A percentile compares a stretch with the other conserved stretches of the same genome.
Conservation (phyloP, 768 basidiomycete genomes). For the Mrakia frigida region DNA sequence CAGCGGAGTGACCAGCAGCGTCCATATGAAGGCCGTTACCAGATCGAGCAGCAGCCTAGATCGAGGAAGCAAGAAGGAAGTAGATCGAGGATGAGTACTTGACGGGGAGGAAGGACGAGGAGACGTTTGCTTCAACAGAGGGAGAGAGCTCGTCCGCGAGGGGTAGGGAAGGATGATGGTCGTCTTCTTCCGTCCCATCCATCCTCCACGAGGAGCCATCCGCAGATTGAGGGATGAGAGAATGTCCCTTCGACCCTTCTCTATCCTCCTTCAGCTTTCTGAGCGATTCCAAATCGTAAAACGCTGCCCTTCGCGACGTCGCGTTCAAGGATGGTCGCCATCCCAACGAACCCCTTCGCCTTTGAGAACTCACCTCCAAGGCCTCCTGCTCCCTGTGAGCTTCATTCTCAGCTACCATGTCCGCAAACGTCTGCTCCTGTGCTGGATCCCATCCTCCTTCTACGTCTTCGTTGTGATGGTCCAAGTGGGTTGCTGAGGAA, state of each 20-base stretch:
- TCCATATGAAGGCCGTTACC: background rate
- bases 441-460: background rate
- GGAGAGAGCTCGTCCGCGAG: background rate
- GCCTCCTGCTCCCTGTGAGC: background rate
- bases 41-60: background rate
- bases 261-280: background rate
- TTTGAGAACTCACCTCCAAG: background rate
- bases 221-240: background rate
- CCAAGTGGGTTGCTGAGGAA: background rate
- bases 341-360: background rate
- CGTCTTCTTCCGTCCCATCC: background rate
- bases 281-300: background rate
- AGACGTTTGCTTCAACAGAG: background rate
- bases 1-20: background rate
- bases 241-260: background rate
- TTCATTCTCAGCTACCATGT: background rate
- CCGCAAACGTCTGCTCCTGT: background rate
- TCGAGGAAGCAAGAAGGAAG: background rate
- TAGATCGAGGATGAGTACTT: background rate
- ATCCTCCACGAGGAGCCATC: background rate
- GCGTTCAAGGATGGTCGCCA: background rate
- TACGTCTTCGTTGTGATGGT: background rate
- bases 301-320: background rate
- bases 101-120: background rate
- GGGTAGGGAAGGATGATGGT: background rate